Evolutionary conservation across 1,284 basidiomycete species (phyloP).

Genomic region (Moesziomyces antarcticus): DNA sequence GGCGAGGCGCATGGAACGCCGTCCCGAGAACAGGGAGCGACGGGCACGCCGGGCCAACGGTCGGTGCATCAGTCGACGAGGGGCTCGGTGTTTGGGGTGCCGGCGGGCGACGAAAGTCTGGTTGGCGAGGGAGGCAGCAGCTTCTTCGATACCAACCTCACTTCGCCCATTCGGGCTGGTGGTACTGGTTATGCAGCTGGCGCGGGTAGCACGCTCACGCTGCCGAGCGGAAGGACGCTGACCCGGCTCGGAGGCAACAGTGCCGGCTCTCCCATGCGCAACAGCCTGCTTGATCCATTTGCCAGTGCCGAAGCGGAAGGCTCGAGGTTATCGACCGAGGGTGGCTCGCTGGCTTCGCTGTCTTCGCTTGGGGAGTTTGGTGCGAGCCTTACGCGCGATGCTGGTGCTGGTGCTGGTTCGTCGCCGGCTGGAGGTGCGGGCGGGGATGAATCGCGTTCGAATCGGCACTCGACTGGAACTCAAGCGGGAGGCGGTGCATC

Average conservation of each 20-base stretch:
- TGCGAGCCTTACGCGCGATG: background rate
- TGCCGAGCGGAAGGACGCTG: slow-evolving; percentile 31
- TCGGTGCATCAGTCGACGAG: slow-evolving; percentile 7
- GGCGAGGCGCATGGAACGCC: slow-evolving; percentile 6
- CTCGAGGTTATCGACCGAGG: background rate
- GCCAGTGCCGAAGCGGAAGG: background rate
- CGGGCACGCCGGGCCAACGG: background rate
- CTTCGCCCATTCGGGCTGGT: slow-evolving; percentile 28
- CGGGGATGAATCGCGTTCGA: background rate
- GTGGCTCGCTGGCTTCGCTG: background rate
- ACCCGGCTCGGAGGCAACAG: slow-evolving; percentile 17
- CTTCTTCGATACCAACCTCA: slow-evolving; percentile 39
- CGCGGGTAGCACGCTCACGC: slow-evolving; percentile 25
- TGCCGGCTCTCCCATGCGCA: slow-evolving; percentile 7
- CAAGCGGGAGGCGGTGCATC: background rate
- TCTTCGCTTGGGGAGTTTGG: slow-evolving; percentile 9
- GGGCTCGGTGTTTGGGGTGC: slow-evolving; percentile 6
- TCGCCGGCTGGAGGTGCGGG: background rate
- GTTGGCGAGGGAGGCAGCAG: slow-evolving; percentile 14
- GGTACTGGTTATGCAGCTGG: slow-evolving; percentile 2
- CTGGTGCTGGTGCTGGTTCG: background rate
- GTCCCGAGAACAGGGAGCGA: slow-evolving; percentile 5
- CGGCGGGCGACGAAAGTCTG: slow-evolving; percentile 2
- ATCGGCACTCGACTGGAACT: too few species aligned
- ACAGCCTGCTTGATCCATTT: slow-evolving; percentile 1